Percentiles rank a stretch among this genome's conserved stretches.
phyloP scores from a whole-genome alignment of 768 basidiomycete species.

The Leccinum longicurvipes region DNA sequence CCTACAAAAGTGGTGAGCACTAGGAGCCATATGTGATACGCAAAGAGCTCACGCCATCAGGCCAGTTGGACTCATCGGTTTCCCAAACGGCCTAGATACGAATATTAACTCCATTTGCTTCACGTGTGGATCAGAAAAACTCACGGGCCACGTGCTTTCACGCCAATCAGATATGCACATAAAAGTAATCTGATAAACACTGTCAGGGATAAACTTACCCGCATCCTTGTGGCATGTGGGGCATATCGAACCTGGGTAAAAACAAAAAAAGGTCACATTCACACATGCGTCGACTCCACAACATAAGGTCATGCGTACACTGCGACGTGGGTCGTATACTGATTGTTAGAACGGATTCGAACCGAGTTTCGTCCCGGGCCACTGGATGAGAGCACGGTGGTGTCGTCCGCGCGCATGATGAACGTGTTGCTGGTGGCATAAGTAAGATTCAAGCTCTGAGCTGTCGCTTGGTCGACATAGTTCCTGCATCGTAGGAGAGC shows the following conservation, averaged over 20 bases:
- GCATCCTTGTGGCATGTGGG: constrained; percentile 37
- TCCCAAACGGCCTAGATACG: constrained; percentile 30
- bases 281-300: background rate
- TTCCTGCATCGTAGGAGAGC: constrained; percentile 21
- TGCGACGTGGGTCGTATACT: constrained; percentile 34
- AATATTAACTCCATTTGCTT: constrained; percentile 9
- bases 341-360: constrained; percentile 29
- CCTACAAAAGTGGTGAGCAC: constrained; percentile 15
- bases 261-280: background rate
- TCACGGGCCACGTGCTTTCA: constrained; percentile 36
- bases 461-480: constrained; percentile 31
- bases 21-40: background rate
- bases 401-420: constrained; percentile 38
- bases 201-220: constrained; percentile 19
- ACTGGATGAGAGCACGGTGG: constrained; percentile 24
- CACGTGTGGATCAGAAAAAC: constrained; percentile 2
- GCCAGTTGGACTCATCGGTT: constrained; percentile 23
- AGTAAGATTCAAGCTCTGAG: constrained; percentile 27
- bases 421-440: constrained; percentile 27
- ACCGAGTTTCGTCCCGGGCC: constrained; percentile 37
- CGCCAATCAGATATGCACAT: background rate
- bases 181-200: background rate
- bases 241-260: constrained; percentile 30
- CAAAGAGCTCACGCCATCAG: constrained; percentile 17
- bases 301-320: constrained; percentile 21